Evolutionary conservation across 2,329 filamentous ascomycete species (phyloP), one percentile per base, ranked within the genome.

Genomic region (Elsinoe ampelina): DNA sequence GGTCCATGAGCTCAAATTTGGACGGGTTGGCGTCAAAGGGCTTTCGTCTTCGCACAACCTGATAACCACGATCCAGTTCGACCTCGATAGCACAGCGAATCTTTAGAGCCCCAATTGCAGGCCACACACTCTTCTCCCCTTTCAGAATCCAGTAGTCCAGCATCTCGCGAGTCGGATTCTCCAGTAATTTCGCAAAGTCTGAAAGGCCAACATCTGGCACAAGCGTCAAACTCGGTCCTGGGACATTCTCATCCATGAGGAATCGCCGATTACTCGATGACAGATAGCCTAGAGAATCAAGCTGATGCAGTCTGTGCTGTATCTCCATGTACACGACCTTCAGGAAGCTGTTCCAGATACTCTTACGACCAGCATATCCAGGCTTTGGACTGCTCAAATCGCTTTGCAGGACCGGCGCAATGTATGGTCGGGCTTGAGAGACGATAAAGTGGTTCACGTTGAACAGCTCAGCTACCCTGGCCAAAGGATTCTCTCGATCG

Each of bases 391-490:
- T 85, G 70, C 91, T 87, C 73, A 91, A 83, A 63, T 92, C 87
- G 45, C 85, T 86, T 60, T 86, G 83, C 4, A 95, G 77, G 64
- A 95, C 93, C 0, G 91, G 91, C 26, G 92, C 85, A 13, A 95
- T 77, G 70, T 95, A 95, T 0, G 92, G 92, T 2, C 91, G 80
- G 0, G 92, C 90, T 73, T 96, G 92, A 62, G 87, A 93, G 62
- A 97, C 84, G 61, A 97, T 89, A 72, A 95, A 96, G 74, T 96
- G 91, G 67, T 95, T 95, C 55, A 95, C 88, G 68, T 95, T 95
- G 78, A 93, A 93, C 10, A 92, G 80, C 71, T 92, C 86, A 5
- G 86, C 82, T 30, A 93, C 84, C 38, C 88, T 81, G 55, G 82
- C 78, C 1, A 93, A 78, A 0, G 83, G 83, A 0, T 80, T 83